Evolutionary conservation across 495 filamentous ascomycete genomes (phyloP).

Genomic region (Aspergillus asperescens): DNA sequence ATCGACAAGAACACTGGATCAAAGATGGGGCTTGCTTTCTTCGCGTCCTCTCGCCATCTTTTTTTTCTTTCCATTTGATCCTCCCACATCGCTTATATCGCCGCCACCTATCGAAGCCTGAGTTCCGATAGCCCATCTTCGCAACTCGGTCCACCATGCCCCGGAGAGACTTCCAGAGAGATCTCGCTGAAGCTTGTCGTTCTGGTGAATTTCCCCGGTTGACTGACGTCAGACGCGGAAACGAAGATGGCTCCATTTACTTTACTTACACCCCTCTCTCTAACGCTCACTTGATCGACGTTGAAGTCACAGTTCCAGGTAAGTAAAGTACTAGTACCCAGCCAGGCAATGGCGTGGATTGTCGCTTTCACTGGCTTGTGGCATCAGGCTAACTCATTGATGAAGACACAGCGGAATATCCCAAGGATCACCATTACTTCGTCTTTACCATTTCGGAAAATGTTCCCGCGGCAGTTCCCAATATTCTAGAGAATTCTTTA

Average conservation of each 20-base stretch:
- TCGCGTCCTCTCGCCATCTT: no score
- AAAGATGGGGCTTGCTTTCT: no score
- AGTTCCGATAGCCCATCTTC: neutral
- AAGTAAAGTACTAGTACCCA: no score
- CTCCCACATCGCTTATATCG: no score
- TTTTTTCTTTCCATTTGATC: no score
- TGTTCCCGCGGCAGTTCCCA: slow-evolving; percentile 39
- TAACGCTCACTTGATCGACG: slow-evolving; percentile 30
- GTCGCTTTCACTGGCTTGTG: neutral
- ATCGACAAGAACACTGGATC: no score
- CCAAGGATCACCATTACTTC: slow-evolving; percentile 53
- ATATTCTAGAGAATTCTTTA: slow-evolving; percentile 41
- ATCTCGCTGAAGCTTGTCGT: slow-evolving; percentile 41
- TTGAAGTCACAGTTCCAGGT: slow-evolving; percentile 54
- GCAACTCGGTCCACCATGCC: slow-evolving; percentile 9
- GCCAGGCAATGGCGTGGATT: neutral
- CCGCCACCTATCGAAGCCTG: no score
- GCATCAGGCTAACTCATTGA: neutral
- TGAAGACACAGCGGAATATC: slow-evolving; percentile 61
- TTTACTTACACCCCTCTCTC: slow-evolving; percentile 44
- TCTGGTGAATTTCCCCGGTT: slow-evolving; percentile 35
- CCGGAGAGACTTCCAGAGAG: slow-evolving; percentile 19
- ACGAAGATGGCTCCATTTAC: slow-evolving; percentile 57
- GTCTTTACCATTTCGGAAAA: slow-evolving; percentile 53
- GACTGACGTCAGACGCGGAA: slow-evolving; percentile 47